These are phyloP conservation scores for Kuraishia molischiana DNA, from an alignment of 805 yeast species.

Conservation along the genomic window DNA sequence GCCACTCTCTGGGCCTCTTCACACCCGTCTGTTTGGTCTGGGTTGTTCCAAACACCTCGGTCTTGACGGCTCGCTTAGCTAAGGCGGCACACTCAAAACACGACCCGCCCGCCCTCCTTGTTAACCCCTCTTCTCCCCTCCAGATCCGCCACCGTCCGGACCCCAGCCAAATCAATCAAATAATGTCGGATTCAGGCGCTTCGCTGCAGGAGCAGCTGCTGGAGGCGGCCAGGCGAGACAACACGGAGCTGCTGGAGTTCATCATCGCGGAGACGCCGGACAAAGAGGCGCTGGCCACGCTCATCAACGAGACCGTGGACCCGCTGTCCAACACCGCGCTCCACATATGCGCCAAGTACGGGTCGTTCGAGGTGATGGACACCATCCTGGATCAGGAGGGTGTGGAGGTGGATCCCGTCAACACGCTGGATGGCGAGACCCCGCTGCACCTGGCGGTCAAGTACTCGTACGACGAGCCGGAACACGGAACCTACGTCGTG, in stretches of 20 bases:
- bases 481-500: constrained; percentile 68
- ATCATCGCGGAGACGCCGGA: constrained; percentile 35
- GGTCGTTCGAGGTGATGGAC: constrained; percentile 83
- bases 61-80: too few relatives aligned
- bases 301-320: constrained; percentile 64
- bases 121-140: too few relatives aligned
- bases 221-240: constrained; percentile 84
- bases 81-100: too few relatives aligned
- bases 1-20: too few relatives aligned
- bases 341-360: constrained; percentile 74
- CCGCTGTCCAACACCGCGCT: constrained; percentile 74
- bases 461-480: constrained; percentile 72
- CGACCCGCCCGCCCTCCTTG: too few relatives aligned
- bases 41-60: too few relatives aligned
- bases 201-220: constrained; percentile 67
- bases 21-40: too few relatives aligned
- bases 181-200: constrained; percentile 59
- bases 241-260: constrained; percentile 58
- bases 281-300: constrained; percentile 22
- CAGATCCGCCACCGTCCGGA: too few relatives aligned
- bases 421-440: constrained; percentile 67
- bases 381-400: constrained; percentile 77
- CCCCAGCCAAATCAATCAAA: too few relatives aligned
- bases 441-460: constrained; percentile 83
- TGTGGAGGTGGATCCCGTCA: constrained; percentile 78